Conservation (phyloP, 495 filamentous ascomycete genomes). For the Talaromyces liani region DNA sequence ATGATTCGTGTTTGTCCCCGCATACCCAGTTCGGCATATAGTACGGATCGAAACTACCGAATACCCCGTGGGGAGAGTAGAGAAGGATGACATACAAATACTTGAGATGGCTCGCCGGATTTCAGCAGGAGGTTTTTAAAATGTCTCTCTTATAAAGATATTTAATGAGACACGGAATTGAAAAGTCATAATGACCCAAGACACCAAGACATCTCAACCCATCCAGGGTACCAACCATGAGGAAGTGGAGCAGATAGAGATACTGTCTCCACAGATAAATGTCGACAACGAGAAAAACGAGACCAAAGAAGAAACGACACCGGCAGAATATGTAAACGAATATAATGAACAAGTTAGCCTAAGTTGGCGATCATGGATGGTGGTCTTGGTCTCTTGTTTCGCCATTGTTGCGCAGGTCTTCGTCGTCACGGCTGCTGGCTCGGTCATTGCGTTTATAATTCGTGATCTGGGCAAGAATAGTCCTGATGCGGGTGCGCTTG, state of each 20-base stretch:
- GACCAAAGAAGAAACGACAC: not conserved
- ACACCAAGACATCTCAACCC: not conserved
- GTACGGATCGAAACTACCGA: not conserved
- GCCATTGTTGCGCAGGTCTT: conserved; percentile 41
- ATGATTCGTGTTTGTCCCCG: not conserved
- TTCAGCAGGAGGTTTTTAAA: not conserved
- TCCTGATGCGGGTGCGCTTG: conserved; percentile 20
- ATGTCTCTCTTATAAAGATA: too few relatives aligned
- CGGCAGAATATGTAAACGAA: not conserved
- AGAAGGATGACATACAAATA: not conserved
- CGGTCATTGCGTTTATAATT: conserved; percentile 47
- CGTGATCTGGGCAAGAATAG: conserved; percentile 40
- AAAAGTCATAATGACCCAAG: not conserved
- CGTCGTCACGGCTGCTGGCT: conserved; percentile 48
- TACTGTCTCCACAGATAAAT: not conserved
- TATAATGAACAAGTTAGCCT: not conserved
- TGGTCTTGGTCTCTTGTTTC: conserved; percentile 23
- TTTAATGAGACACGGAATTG: not conserved
- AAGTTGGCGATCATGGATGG: conserved; percentile 12
- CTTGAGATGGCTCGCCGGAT: not conserved
- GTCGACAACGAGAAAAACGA: not conserved
- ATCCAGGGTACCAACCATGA: not conserved
- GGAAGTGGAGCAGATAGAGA: not conserved
- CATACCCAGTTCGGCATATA: not conserved
- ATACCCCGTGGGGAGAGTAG: not conserved